Evolutionary conservation across 768 basidiomycete species (phyloP), one percentile per base, ranked within the genome.

Genomic region (Pleurotus sapidus): DNA sequence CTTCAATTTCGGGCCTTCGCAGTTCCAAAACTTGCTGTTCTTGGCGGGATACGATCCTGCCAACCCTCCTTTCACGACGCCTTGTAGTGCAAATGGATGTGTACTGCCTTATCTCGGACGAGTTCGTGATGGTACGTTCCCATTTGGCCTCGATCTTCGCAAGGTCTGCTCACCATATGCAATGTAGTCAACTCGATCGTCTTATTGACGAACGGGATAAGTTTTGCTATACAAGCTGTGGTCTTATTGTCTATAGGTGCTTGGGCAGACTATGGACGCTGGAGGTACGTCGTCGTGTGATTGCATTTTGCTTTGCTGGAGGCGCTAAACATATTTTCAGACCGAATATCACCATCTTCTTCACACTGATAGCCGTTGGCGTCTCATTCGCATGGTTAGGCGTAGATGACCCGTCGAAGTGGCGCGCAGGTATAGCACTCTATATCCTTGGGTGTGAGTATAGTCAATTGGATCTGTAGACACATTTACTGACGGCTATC

Each of bases 231-330:
- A 24, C 89, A 92, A 69, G 87, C 88, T 0, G 80, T 78, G 14
- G 64, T 91, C 14, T 71, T 92, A 40, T 69, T 91, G 20, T 63
- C 79, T 11, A 81, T 91, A 25, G 89, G 89, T 3, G 86, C 88
- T 3, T 91, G 89, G 86, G 88, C 89, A 0, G 89, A 91, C 67
- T 92, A 91, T 67, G 89, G 90, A n/a, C 71, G 73, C 14, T 90
- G 88, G 89, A 87, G 87, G 87, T 85, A 42, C 43, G 50, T 11
- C 9, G 30, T 11, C 30, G 30, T 34, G 30, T 11, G 11, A 8
- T 9, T 34, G 8, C 9, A 49, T 17, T 25, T 24, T 34, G 55
- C 17, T 23, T 20, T 24, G 14, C 42, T 27, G 15, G 5, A 2
- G 34, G 15, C 30, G 30, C 30, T 34, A 4, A n/a, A 17, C 53